Evolutionary conservation across 306 rosid genomes (phyloP), one percentile per base, ranked within the genome.

Genomic region (Lathyrus aphaca): DNA sequence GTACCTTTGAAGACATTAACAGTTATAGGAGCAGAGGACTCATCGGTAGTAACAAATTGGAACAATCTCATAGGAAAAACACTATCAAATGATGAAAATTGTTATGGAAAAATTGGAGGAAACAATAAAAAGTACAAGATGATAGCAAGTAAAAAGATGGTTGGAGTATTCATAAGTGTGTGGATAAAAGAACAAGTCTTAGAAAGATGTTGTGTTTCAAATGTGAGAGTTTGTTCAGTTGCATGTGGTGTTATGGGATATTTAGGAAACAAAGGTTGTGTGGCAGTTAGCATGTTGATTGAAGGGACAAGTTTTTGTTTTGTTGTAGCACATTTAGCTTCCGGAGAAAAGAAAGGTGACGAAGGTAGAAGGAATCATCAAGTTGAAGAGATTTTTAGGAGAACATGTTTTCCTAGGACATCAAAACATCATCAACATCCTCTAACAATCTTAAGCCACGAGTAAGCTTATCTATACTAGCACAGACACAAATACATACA

Each of bases 241-340:
- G 97, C 95, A 5, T 94, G 99, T 67, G 99, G 99, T 48, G 88
- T 91, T 71, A 91, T 94, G 99, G 99, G 97, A n/a, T 91, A 43
- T 48, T 83, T 94, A 66, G 99, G 99, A 44, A 94, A 94, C 82
- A 90, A 94, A 83, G 99, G 99, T 8, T 80, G 91, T 1, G 89
- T 94, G 57, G 90, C 95, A 5, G 96, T 91, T 25, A 91, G 97
- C 66, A 79, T 94, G 92, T 76, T 85, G 9, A 85, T 94, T 68
- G 99, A 94, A 84, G 95, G 99, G 64, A 94, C 96, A 30, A 94
- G 95, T 46, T 91, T 94, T 74, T 94, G 97, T 81, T 91, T 94
- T 53, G 82, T 94, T 19, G 88, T 69, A 9, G 97, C 99, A 3
- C 99, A 91, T 18, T 80, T 94, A 46, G 96, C 96, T 30, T 86